phyloP scores from a whole-genome alignment of 306 rosid species.

The Castanea mollissima region DNA sequence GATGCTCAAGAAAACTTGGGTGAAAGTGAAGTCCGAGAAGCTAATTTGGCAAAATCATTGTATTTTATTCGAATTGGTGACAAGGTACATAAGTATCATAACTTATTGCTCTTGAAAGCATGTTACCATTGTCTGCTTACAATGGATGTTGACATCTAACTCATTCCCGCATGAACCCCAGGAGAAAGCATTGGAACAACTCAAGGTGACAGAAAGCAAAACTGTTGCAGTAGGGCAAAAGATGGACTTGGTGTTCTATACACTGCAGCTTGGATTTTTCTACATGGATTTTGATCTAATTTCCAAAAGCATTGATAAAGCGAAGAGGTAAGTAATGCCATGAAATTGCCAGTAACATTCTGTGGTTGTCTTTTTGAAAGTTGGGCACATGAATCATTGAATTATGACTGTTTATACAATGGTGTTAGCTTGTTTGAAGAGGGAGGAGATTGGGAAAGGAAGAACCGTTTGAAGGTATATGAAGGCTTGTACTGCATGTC shows the following conservation, averaged over 20 bases:
- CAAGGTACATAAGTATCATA: conserved; percentile 54
- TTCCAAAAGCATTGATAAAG: conserved; percentile 93
- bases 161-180: conserved; percentile 31
- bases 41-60: conserved; percentile 91
- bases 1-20: conserved; percentile 98
- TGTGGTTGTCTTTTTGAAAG: conserved; percentile 9
- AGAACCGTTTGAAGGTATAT: conserved; percentile 90
- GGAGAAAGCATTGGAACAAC: conserved; percentile 46
- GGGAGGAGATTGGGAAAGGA: conserved; percentile 99
- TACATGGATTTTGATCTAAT: conserved; percentile 96
- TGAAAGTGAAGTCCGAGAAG: conserved; percentile 99
- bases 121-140: background rate
- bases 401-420: conserved; percentile 30
- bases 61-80: conserved; percentile 85
- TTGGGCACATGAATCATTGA: conserved; percentile 7
- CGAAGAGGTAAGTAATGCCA: conserved; percentile 58
- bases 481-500: conserved; percentile 95
- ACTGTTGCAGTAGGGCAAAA: conserved; percentile 98
- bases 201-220: too few relatives aligned
- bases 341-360: background rate
- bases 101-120: background rate
- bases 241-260: conserved; percentile 93
- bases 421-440: conserved; percentile 89
- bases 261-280: conserved; percentile 90
- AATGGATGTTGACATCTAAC: conserved; percentile 8